phyloP scores from a whole-genome alignment of 305 asterid genomes.

The Caryopteris hybrid region DNA sequence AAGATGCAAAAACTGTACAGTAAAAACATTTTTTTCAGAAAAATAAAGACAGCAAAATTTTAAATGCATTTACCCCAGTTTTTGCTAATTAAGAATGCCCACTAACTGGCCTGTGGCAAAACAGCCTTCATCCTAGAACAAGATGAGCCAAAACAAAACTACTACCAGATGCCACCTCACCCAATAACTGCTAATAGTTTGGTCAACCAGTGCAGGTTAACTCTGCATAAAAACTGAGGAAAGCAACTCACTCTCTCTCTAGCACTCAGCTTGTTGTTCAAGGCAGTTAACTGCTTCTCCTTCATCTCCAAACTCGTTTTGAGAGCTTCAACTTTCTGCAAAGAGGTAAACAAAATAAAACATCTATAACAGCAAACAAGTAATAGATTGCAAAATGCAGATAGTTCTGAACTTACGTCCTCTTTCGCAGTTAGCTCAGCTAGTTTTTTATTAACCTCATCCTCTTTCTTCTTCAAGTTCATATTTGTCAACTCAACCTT shows the following conservation, averaged over 20 bases:
- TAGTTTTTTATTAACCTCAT: conserved; percentile 43
- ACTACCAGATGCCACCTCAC: too few relatives aligned
- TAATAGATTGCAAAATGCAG: background rate
- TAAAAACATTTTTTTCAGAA: too few relatives aligned
- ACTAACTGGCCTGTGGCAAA: too few relatives aligned
- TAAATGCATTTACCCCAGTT: too few relatives aligned
- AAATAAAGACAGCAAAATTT: too few relatives aligned
- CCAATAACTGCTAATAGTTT: background rate
- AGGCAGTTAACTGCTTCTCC: conserved; percentile 48
- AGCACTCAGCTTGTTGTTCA: conserved; percentile 60
- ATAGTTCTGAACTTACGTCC: conserved; percentile 52
- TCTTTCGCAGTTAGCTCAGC: conserved; percentile 46
- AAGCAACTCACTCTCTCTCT: conserved; percentile 67
- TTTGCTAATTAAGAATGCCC: too few relatives aligned
- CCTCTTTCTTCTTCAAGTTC: conserved; percentile 57
- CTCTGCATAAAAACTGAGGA: conserved; percentile 13
- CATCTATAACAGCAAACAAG: background rate
- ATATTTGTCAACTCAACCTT: conserved; percentile 40
- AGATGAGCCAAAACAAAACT: too few relatives aligned
- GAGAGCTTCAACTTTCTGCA: conserved; percentile 58
- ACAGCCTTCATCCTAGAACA: too few relatives aligned
- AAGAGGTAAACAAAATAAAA: conserved; percentile 15
- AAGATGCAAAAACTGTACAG: too few relatives aligned
- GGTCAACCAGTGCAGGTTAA: background rate
- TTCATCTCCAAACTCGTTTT: conserved; percentile 50